Percentiles rank a stretch among this genome's conserved stretches.
These are phyloP conservation scores for Podospora sp. DNA, from an alignment of 495 filamentous ascomycete species.

Conservation along the genomic window DNA sequence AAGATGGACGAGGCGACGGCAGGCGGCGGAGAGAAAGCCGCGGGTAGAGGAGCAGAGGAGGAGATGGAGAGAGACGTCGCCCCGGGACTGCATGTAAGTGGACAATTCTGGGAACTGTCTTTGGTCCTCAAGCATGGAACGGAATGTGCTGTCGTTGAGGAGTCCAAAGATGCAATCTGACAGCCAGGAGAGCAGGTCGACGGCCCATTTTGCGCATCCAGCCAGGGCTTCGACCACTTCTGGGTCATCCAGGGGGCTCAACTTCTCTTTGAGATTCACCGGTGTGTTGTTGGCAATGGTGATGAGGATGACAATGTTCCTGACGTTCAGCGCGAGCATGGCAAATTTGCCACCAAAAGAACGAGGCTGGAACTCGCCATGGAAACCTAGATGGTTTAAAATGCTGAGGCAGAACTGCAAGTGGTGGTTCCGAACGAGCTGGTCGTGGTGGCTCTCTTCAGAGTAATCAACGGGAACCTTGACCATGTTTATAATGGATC, in stretches of 20 bases:
- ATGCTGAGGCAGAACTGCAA: slow-evolving; percentile 72
- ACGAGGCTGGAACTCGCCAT: slow-evolving; percentile 59
- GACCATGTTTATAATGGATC: slow-evolving; percentile 66
- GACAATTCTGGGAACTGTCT: slow-evolving; percentile 54
- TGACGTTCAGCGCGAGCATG: slow-evolving; percentile 71
- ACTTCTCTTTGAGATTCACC: slow-evolving; percentile 39
- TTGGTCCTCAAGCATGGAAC: slow-evolving; percentile 42
- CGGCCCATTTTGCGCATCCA: slow-evolving; percentile 63
- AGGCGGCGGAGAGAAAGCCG: slow-evolving; percentile 67
- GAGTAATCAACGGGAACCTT: slow-evolving; percentile 70
- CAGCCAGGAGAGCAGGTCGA: slow-evolving; percentile 70
- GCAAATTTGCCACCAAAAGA: slow-evolving; percentile 68
- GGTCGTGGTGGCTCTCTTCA: slow-evolving; percentile 67
- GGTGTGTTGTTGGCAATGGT: slow-evolving; percentile 58
- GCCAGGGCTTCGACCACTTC: slow-evolving; percentile 60
- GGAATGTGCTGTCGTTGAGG: slow-evolving; percentile 55
- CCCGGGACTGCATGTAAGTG: slow-evolving; percentile 45
- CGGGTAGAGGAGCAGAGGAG: slow-evolving; percentile 74
- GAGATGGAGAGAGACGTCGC: slow-evolving; percentile 64
- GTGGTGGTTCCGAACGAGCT: slow-evolving; percentile 66
- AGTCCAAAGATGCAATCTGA: slow-evolving; percentile 68
- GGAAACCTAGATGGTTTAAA: slow-evolving; percentile 68
- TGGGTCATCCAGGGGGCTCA: slow-evolving; percentile 64
- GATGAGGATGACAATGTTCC: slow-evolving; percentile 69
- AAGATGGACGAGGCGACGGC: slow-evolving; percentile 60